Evolutionary conservation across 23 red algal species (phyloP), one percentile per base, ranked within the genome.

Genomic region (Gracilariopsis chorda): DNA sequence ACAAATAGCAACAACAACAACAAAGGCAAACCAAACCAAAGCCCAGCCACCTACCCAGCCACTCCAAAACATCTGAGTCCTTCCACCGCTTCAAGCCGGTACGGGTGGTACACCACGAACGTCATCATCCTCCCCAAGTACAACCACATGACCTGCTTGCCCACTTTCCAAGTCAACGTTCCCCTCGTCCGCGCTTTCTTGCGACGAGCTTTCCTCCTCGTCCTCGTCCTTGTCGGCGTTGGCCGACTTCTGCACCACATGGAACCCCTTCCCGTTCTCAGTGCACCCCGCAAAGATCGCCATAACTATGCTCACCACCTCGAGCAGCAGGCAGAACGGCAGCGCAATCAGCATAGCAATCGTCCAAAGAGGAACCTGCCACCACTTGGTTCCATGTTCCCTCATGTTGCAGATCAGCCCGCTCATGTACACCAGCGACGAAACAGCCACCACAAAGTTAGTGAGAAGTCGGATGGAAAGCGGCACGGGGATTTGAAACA

Each of bases 271-370:
- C 9, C 82, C 82, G 30, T 87, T 87, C 44, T 67, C 43, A 6
- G 82, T 48, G 48, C 82, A 87, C 21, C 82, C 42, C 0, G 82
- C 82, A 59, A 87, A 87, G 82, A 87, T 71, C 62, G 82, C 61
- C 61, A 56, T 56, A 11, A 87, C 13, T 29, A 87, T 62, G 21
- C 46, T 25, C 2, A 48, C 12, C 61, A 87, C 65, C 48, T 87
- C 82, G 60, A 87, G 17, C 42, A 70, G 48, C 63, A 87, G 48
- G 32, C 61, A 87, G 21, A 87, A 55, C 62, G 82, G 82, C 42
- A 87, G 33, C 82, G 43, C 21, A 3, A 87, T 25, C 19, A 87
- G 14, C 65, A 72, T 70, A 1, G 14, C 61, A 7, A 87, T 3
- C 21, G 48, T 48, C 82, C 82, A 87, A 10, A 72, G 9, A 17